Base-by-base conservation (phyloP, 2,329 filamentous ascomycete species). In the Talaromyces sp. region DNA sequence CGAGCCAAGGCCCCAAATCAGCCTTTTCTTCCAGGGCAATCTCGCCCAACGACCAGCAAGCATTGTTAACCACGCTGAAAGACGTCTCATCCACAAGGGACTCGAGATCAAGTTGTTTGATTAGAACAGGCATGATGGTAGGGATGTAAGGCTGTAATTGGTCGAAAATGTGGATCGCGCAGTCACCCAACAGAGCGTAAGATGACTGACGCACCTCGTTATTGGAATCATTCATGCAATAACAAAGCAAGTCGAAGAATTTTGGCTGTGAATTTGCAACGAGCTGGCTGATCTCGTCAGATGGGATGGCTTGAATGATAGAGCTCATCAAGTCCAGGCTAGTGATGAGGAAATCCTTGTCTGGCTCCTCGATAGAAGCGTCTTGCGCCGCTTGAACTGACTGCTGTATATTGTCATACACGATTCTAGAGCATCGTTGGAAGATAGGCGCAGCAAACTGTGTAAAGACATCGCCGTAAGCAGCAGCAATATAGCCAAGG, bases 341-440 rank as follows among this genome's bases (percentile, higher is more conserved):
- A 35, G 95, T 98, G 57, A 99, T 90, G 67, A 98, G 83, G 80
- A 98, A 99, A 79, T 99, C 95, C 82, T 97, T 97, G 78, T 98
- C 93, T 1, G 95, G 94, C 60, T 86, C 83, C 65, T 97, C 93
- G 45, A 91, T 79, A 9, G 82, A 81, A 4, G 86, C 81, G 73
- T 94, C 91, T 70, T 86, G 87, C 50, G 85, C 85, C 5, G 91
- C 89, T 7, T 87, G 85, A 64, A 93, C 79, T 60, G 89, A 89
- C 69, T 94, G 90, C 78, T 97, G 90, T 35, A 99, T 84, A 72
- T 97, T 98, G 72, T 89, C 86, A 74, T 96, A 93, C 70, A 99
- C 95, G 72, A 99, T 93, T 77, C 89, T 90, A 74, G 94, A 89
- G 75, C 94, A 98, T 69, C 95, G 87, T 63, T 85, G 82, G 80